These are phyloP conservation scores for Sporothrix phasma DNA, from an alignment of 2,329 filamentous ascomycete species.

Conservation along the genomic window DNA sequence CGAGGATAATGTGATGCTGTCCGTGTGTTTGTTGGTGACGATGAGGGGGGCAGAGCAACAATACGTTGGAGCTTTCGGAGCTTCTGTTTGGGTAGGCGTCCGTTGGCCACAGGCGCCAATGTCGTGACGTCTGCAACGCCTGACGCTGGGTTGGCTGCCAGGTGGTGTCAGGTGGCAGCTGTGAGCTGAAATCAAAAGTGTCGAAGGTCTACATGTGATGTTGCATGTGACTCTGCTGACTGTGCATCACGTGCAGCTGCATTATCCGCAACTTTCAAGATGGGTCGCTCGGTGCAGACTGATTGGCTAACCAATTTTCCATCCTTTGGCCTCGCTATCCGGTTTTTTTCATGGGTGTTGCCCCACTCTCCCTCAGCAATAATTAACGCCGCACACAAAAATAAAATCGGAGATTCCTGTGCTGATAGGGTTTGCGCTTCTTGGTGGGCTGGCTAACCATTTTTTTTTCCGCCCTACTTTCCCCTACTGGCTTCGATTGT, in stretches of 20 bases:
- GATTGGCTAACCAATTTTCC: slow-evolving; percentile 6
- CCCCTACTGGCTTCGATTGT: slow-evolving; percentile 8
- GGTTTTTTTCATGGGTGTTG: not conserved
- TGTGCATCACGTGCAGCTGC: slow-evolving; percentile 4
- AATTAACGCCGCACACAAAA: slow-evolving; percentile 15
- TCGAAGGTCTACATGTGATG: not conserved
- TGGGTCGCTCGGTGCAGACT: not conserved
- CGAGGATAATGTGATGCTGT: not conserved
- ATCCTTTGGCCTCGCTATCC: slow-evolving; percentile 12
- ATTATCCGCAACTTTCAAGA: too few relatives aligned
- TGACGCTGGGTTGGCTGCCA: not conserved
- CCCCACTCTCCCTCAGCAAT: slow-evolving; percentile 5
- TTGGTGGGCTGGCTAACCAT: slow-evolving; percentile 14
- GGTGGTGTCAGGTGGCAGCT: slow-evolving; percentile 1
- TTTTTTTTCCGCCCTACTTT: slow-evolving; percentile 17
- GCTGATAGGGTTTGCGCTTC: slow-evolving; percentile 15
- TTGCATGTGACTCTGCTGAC: not conserved
- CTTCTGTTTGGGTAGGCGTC: slow-evolving; percentile 6
- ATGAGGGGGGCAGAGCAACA: not conserved
- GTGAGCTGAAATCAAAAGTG: not conserved
- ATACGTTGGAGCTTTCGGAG: slow-evolving; percentile 11
- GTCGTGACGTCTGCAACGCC: slow-evolving; percentile 16
- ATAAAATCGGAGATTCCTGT: slow-evolving; percentile 15
- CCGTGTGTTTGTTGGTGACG: slow-evolving; percentile 3
- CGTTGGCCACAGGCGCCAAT: slow-evolving; percentile 16